These are phyloP conservation scores for Pisolithus thermaeus DNA, from an alignment of 1,284 basidiomycete genomes.

Conservation along the genomic window DNA sequence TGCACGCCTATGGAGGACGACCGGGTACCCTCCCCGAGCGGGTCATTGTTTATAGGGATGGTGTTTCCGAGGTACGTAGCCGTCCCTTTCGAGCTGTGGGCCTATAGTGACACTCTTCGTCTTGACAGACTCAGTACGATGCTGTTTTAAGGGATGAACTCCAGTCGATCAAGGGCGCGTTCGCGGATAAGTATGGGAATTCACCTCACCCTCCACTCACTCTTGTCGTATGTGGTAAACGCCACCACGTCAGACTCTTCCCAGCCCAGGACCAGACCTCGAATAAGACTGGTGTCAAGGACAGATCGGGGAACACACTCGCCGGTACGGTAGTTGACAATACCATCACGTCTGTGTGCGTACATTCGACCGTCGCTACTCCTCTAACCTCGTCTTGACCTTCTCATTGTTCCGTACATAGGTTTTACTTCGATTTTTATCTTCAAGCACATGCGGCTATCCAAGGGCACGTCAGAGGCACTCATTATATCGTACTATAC, in stretches of 20 bases:
- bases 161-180: constrained; percentile 49
- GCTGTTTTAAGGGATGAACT: constrained; percentile 54
- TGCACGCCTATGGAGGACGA: constrained; percentile 50
- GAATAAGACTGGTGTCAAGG: constrained; percentile 42
- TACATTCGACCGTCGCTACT: too few relatives aligned
- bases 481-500: constrained; percentile 73
- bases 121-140: constrained; percentile 57
- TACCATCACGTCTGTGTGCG: constrained; percentile 56
- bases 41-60: constrained; percentile 68
- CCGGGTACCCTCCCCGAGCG: constrained; percentile 54
- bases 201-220: constrained; percentile 58
- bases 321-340: constrained; percentile 74
- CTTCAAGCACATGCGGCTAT: constrained; percentile 46
- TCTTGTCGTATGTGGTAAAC: constrained; percentile 73
- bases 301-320: constrained; percentile 54
- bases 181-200: constrained; percentile 38
- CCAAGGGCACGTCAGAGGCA: constrained; percentile 62
- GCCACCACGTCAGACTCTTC: constrained; percentile 66
- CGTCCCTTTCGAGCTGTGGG: too few relatives aligned
- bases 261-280: constrained; percentile 40
- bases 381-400: too few relatives aligned
- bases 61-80: constrained; percentile 61
- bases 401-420: too few relatives aligned
- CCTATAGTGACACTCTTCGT: background rate
- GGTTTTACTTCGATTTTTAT: too few relatives aligned